Evolutionary conservation across 1,284 basidiomycete genomes (phyloP), one percentile per base, ranked within the genome.

Genomic region (Naganishia sp.): DNA sequence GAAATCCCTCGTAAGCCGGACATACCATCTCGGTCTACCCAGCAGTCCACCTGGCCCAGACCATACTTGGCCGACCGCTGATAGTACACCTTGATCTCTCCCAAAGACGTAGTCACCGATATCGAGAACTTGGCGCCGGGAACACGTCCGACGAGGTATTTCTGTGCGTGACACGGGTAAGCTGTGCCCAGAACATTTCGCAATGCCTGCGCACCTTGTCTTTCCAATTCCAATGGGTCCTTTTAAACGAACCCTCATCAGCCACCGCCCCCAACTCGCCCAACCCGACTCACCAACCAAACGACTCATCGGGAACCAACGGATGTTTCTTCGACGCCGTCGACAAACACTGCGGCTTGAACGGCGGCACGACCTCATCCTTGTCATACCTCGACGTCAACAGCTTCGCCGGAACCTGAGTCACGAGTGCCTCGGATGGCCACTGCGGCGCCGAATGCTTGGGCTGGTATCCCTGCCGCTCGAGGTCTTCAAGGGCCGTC

Each of bases 151-250:
- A 77, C 65, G 31, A 76, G 64, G 68, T 79, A 79, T 47, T 77
- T 25, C 65, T 66, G 15, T 2, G 21, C 11, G 11, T 6, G 43
- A n/a, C 2, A 11, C 2, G 28, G 31, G 15, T 13, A 21, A 31
- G 28, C 21, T 45, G 53, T 23, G 18, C 10, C 15, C 9, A 3
- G 2, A 28, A 28, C 28, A 28, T 28, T 5, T 28, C 50, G n/a
- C 13, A 4, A 13, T 45, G 42, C 43, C 1, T 6, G n/a, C 63
- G 18, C 32, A 66, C 70, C 66, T 78, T 75, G 51, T 73, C 70
- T 47, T 75, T 71, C 75, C 76, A 78, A 18, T 69, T 69, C 77
- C 77, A 78, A 10, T 73, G 72, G 65, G 52, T 73, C 74, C n/a
- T 65, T 10, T 7, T 74, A 73, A 13, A 55, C 63, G 31, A 78